Base-by-base conservation (phyloP, 148 eudicot species). In the Talinum fruticosum region DNA sequence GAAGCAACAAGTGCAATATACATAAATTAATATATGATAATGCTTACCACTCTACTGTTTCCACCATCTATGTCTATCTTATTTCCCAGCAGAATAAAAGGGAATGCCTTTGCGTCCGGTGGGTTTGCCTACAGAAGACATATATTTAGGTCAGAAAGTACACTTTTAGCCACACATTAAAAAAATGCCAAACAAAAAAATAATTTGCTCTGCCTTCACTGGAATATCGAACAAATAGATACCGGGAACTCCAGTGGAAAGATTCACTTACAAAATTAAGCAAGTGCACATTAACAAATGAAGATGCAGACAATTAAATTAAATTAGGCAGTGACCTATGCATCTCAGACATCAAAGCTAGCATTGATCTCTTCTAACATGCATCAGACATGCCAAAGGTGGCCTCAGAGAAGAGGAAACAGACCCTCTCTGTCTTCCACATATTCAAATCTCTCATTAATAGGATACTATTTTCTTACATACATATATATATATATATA, bases 61-160 rank as follows among this genome's bases (percentile, higher is more conserved):
- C 90, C 92, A 79, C 86, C 89, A 19, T 86, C 87, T 37, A 87
- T 79, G 78, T 91, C 95, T 33, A 86, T 82, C 86, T 91, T 91
- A 85, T 91, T 91, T 68, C 95, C 95, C 23, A 91, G 74, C 73
- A 91, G 77, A 36, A 91, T 83, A 72, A 91, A 91, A 1, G 95
- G 92, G 75, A 89, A 87, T 12, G 75, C 79, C 61, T 83, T 87
- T 7, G 92, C 82, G 62, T 91, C 89, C 6, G 88, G 75, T 19
- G 86, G 87, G 78, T 84, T 86, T n/a, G 90, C 87, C 95, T 89
- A 45, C 13, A 54, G 79, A 69, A 66, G 32, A 69, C 5, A 73
- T 15, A 49, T 35, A 53, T 1, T 44, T 32, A 24, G n/a, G 53
- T 74, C 19, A 66, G 64, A 64, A 76, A 76, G 10, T 1, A 44